Percentiles rank a stretch among this genome's conserved stretches.
Evolutionary conservation across 495 filamentous ascomycete species (phyloP).

Genomic region (Hypoxylon rickii): DNA sequence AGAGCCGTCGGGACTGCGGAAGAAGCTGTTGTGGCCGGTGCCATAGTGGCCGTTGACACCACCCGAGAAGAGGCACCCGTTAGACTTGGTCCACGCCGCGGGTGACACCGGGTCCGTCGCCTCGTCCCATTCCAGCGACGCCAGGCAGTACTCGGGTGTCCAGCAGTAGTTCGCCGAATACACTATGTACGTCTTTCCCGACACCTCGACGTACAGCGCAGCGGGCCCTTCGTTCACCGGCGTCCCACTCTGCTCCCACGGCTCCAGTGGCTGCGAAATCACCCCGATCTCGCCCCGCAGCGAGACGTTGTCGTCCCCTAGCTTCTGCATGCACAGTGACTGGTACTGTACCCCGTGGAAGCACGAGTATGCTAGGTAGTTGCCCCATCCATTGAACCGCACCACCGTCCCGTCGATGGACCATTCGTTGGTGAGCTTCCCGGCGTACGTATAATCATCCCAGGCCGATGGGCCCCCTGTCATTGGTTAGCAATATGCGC

Average conservation of each 20-base stretch:
- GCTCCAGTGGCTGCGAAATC: conserved; percentile 49
- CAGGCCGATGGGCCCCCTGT: conserved; percentile 50
- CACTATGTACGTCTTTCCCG: conserved; percentile 52
- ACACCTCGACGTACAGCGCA: conserved; percentile 45
- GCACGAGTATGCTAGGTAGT: conserved; percentile 55
- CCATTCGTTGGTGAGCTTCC: conserved; percentile 46
- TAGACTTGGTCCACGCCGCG: conserved; percentile 51
- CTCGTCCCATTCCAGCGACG: conserved; percentile 52
- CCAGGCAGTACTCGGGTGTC: conserved; percentile 57
- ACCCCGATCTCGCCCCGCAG: conserved; percentile 36
- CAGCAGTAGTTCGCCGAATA: conserved; percentile 60
- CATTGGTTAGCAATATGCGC: not conserved
- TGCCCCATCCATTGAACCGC: conserved; percentile 37
- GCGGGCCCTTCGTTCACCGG: conserved; percentile 63
- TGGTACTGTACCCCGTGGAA: conserved; percentile 47
- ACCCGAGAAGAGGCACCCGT: conserved; percentile 33
- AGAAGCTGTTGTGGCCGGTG: conserved; percentile 59
- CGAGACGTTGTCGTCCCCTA: conserved; percentile 33
- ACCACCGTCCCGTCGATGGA: conserved; percentile 55
- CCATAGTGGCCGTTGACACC: conserved; percentile 57
- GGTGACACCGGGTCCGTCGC: conserved; percentile 43
- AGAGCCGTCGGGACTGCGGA: conserved; percentile 52
- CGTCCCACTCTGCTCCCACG: conserved; percentile 56
- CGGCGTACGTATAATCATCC: conserved; percentile 45
- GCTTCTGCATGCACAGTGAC: conserved; percentile 49